Evolutionary conservation across 2,329 filamentous ascomycete species (phyloP).

Genomic region (Eurotiales sp.): DNA sequence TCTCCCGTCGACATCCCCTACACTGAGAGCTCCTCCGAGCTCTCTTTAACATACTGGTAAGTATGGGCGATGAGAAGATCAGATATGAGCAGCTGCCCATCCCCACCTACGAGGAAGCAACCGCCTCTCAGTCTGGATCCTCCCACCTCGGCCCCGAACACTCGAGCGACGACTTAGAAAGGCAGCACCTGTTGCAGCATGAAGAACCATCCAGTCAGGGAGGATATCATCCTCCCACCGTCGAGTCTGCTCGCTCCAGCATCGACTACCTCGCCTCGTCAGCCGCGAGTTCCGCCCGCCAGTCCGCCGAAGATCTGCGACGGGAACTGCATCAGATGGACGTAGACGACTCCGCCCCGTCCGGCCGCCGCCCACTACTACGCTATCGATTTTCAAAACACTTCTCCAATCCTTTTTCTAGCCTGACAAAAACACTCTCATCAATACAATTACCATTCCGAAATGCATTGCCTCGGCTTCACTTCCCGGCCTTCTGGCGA

Average conservation of each 20-base stretch:
- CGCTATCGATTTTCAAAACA: constrained; percentile 54
- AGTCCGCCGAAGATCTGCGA: constrained; percentile 63
- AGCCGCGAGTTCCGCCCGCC: constrained; percentile 49
- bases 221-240: constrained; percentile 75
- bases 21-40: constrained; percentile 28
- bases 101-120: constrained; percentile 79
- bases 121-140: constrained; percentile 55
- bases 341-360: constrained; percentile 62
- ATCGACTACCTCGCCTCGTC: constrained; percentile 55
- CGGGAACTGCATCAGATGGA: constrained; percentile 88
- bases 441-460: constrained; percentile 52
- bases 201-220: constrained; percentile 36
- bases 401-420: constrained; percentile 56
- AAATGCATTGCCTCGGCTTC: constrained; percentile 40
- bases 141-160: constrained; percentile 54
- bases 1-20: constrained; percentile 19
- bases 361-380: constrained; percentile 36
- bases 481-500: constrained; percentile 34
- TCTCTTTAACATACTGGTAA: constrained; percentile 24
- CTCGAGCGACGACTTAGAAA: constrained; percentile 67
- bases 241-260: constrained; percentile 70
- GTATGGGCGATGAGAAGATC: constrained; percentile 52
- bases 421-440: constrained; percentile 55
- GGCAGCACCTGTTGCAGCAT: constrained; percentile 68
- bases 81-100: constrained; percentile 66